phyloP scores from a whole-genome alignment of 805 yeast species.

The Saccharomycopsis selenospora region DNA sequence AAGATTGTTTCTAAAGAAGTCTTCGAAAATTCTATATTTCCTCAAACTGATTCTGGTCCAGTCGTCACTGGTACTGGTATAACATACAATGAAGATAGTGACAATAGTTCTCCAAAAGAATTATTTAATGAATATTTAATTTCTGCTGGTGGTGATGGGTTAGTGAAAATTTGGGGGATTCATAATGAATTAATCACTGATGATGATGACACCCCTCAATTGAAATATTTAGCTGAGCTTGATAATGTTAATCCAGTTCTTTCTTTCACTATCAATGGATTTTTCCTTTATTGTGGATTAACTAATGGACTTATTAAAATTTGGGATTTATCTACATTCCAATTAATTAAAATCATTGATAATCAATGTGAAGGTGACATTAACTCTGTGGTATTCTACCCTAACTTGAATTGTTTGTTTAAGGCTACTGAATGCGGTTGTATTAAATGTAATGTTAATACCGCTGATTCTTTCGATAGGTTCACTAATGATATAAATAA shows the following conservation, averaged over 20 bases:
- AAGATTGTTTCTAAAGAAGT: conserved; percentile 22
- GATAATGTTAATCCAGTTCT: conserved; percentile 66
- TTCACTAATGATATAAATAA: conserved; percentile 51
- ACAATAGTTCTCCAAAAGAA: conserved; percentile 26
- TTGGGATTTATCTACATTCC: conserved; percentile 83
- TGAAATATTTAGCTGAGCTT: conserved; percentile 33
- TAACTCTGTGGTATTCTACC: conserved; percentile 49
- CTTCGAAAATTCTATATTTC: conserved; percentile 19
- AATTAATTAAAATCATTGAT: conserved; percentile 44
- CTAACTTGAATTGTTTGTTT: conserved; percentile 44
- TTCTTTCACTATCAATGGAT: conserved; percentile 55
- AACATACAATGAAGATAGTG: too few relatives aligned
- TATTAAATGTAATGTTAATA: conserved; percentile 8
- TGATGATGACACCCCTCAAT: conserved; percentile 5
- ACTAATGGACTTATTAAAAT: conserved; percentile 67
- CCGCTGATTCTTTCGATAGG: conserved; percentile 30
- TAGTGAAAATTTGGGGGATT: conserved; percentile 72
- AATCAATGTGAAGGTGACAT: conserved; percentile 42
- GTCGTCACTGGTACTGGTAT: too few relatives aligned
- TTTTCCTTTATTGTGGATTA: conserved; percentile 78
- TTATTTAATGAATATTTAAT: conserved; percentile 35
- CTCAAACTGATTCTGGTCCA: neutral
- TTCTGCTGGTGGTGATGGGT: conserved; percentile 89
- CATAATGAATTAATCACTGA: conserved; percentile 22
- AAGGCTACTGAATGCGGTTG: conserved; percentile 36